A percentile compares a stretch with the other conserved stretches of the same genome.
These are phyloP conservation scores for Neurospora terricola DNA, from an alignment of 495 filamentous ascomycete species.

Conservation along the genomic window DNA sequence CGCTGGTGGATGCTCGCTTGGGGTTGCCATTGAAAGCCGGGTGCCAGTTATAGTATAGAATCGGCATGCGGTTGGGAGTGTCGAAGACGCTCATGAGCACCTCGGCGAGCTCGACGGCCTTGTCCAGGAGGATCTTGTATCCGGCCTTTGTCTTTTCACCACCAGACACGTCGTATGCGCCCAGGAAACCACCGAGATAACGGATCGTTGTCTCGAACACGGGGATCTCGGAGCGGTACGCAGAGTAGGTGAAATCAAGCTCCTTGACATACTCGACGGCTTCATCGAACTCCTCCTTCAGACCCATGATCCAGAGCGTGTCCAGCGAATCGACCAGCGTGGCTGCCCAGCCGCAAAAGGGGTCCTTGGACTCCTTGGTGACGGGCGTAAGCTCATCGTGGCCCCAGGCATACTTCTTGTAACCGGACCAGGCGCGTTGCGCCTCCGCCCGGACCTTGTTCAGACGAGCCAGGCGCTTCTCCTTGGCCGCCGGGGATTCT, in stretches of 20 bases:
- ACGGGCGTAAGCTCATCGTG: conserved; percentile 77
- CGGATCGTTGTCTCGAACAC: conserved; percentile 86
- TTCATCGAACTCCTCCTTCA: conserved; percentile 83
- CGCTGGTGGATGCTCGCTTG: conserved; percentile 52
- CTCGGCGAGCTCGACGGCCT: conserved; percentile 81
- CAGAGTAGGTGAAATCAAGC: conserved; percentile 84
- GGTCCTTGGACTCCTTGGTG: conserved; percentile 50
- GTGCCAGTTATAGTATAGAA: conserved; percentile 77
- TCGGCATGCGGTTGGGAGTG: conserved; percentile 92
- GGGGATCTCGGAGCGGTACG: conserved; percentile 48
- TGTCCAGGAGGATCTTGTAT: conserved; percentile 63
- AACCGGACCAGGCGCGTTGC: conserved; percentile 69
- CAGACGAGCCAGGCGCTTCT: conserved; percentile 52
- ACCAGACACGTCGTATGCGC: conserved; percentile 73
- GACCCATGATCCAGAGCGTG: conserved; percentile 91
- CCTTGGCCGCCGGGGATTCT: conserved; percentile 51
- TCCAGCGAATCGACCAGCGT: conserved; percentile 91
- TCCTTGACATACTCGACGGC: conserved; percentile 64
- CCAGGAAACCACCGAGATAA: conserved; percentile 75
- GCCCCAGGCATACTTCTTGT: conserved; percentile 71
- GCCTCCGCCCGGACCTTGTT: conserved; percentile 69
- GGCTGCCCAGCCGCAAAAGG: conserved; percentile 92
- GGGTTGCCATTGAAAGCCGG: conserved; percentile 54
- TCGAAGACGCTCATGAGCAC: conserved; percentile 89
- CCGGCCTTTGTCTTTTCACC: conserved; percentile 22